Conservation (phyloP, 306 rosid genomes). For the Gastrolobium villosum region DNA sequence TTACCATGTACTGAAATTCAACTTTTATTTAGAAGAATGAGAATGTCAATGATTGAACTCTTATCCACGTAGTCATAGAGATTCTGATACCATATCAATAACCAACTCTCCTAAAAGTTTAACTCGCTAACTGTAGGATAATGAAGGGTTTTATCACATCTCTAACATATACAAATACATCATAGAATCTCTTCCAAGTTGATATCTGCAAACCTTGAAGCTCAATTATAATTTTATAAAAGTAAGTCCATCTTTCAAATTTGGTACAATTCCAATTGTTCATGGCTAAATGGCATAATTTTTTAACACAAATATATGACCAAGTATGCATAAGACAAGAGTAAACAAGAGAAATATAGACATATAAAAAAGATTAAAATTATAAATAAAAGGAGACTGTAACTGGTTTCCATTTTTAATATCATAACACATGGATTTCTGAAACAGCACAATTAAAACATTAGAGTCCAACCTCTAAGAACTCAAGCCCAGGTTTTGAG, state of each 20-base stretch:
- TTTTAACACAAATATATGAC: conserved; percentile 9
- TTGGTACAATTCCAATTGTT: conserved; percentile 1
- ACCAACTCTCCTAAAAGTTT: conserved; percentile 15
- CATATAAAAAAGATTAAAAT: background rate
- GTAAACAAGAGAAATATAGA: conserved; percentile 1
- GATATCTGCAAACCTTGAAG: conserved; percentile 14
- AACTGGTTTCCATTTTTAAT: background rate
- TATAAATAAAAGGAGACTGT: background rate
- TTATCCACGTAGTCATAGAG: background rate
- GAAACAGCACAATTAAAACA: conserved; percentile 29
- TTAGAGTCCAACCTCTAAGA: conserved; percentile 31
- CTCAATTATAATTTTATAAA: background rate
- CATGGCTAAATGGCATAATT: background rate
- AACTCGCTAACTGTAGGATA: background rate
- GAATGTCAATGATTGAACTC: background rate
- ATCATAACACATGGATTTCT: background rate
- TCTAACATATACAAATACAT: background rate
- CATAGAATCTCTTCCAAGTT: background rate
- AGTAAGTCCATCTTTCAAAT: conserved; percentile 11
- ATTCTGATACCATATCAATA: conserved; percentile 8
- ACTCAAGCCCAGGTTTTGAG: conserved; percentile 4
- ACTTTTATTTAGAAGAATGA: conserved; percentile 5
- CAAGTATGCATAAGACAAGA: conserved; percentile 5
- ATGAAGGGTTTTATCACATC: background rate
- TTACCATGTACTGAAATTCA: background rate